A percentile compares a stretch with the other conserved stretches of the same genome.
phyloP scores from a whole-genome alignment of 768 basidiomycete genomes.

The Crucibulum laeve region DNA sequence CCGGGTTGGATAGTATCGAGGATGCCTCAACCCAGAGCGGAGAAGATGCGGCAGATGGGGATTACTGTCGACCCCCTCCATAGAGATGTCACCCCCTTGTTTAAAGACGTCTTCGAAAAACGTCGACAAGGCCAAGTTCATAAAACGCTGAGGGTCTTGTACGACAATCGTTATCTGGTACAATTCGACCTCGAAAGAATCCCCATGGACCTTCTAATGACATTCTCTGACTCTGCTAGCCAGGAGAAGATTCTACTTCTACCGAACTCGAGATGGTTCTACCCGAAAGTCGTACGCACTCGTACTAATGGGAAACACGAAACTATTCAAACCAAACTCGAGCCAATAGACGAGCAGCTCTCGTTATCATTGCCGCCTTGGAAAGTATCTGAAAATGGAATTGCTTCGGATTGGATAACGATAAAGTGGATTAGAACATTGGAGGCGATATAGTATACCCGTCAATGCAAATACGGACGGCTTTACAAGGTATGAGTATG shows the following conservation, averaged over 20 bases:
- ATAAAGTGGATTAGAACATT: conserved; percentile 37
- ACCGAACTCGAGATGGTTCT: conserved; percentile 39
- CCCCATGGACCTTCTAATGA: conserved; percentile 29
- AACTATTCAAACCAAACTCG: too few species aligned
- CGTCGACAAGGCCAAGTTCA: conserved; percentile 12
- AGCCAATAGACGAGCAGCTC: too few species aligned
- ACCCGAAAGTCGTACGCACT: conserved; percentile 37
- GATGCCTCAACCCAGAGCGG: conserved; percentile 38
- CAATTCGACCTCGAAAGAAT: too few species aligned
- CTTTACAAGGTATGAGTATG: neutral
- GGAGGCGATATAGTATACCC: conserved; percentile 19
- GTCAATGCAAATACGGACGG: neutral
- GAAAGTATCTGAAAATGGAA: neutral
- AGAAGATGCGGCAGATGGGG: conserved; percentile 16
- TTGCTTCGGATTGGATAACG: conserved; percentile 35
- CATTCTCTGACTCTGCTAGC: conserved; percentile 15
- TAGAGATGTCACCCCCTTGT: conserved; percentile 35
- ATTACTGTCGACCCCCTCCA: conserved; percentile 19
- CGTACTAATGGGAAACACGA: too few species aligned
- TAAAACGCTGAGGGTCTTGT: conserved; percentile 38
- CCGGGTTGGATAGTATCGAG: conserved; percentile 64
- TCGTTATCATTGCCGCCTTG: neutral
- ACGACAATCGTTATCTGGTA: conserved; percentile 70
- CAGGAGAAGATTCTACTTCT: conserved; percentile 25
- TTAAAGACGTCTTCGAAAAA: conserved; percentile 12